phyloP scores from a whole-genome alignment of 371 early-diverging fungal species.

The Zopfochytrium polystomum region DNA sequence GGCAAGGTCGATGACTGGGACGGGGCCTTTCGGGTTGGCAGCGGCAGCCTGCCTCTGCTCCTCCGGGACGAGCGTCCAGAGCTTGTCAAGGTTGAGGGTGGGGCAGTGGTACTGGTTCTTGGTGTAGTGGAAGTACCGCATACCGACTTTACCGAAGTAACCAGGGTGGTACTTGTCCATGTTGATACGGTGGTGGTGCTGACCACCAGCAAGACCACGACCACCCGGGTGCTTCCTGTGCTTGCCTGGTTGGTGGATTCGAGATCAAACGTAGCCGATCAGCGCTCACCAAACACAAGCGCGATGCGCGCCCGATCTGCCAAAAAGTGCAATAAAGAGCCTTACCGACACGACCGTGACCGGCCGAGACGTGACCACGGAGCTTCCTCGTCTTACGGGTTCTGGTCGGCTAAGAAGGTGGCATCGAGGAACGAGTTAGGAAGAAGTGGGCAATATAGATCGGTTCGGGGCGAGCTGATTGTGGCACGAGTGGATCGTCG shows the following conservation, averaged over 20 bases:
- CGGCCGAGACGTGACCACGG: conserved; percentile 57
- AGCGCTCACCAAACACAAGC: no score
- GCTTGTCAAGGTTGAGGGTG: conserved; percentile 88
- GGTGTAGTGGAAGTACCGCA: conserved; percentile 98
- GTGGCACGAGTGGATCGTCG: no score
- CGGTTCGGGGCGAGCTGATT: no score
- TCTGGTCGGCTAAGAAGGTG: no score
- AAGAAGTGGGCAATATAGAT: no score
- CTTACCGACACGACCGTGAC: conserved; percentile 56
- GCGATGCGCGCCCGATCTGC: no score
- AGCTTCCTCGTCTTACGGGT: no score
- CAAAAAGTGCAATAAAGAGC: no score
- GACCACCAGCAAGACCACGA: conserved; percentile 99
- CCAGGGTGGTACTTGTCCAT: conserved; percentile 99
- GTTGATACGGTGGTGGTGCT: conserved; percentile 99
- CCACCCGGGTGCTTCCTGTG: conserved; percentile 99
- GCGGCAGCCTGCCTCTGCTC: conserved; percentile 83
- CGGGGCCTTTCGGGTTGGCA: conserved; percentile 79
- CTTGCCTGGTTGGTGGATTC: conserved; percentile 80
- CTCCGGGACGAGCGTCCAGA: conserved; percentile 93
- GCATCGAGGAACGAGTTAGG: no score
- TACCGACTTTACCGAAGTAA: conserved; percentile 99
- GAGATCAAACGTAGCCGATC: no score
- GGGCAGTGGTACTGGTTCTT: conserved; percentile 86
- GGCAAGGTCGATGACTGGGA: conserved; percentile 91